Evolutionary conservation across 106 monocot species (phyloP).

Genomic region (Alisma plantagoaquatica): DNA sequence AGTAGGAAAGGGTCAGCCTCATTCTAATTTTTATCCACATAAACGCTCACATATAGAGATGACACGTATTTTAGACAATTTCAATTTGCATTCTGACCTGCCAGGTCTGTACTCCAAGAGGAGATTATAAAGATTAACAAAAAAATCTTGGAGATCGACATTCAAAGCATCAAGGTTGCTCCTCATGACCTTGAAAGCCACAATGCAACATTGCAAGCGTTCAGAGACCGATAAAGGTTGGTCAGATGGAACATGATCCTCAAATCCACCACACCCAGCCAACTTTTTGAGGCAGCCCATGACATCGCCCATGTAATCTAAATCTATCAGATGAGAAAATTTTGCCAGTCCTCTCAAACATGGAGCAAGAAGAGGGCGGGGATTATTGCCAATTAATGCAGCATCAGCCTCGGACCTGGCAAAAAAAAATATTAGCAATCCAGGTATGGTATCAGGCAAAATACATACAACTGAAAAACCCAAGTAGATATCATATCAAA

Average conservation of each 20-base stretch:
- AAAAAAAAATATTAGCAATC: conserved; percentile 2
- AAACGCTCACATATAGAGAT: no score
- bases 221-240: conserved; percentile 62
- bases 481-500: no score
- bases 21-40: no score
- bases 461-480: no score
- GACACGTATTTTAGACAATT: no score
- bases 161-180: conserved; percentile 95
- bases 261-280: conserved; percentile 31
- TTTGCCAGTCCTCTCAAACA: conserved; percentile 86
- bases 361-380: conserved; percentile 67
- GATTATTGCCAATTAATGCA: conserved; percentile 14
- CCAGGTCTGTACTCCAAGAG: conserved; percentile 79
- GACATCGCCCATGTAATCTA: conserved; percentile 87
- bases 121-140: conserved; percentile 81
- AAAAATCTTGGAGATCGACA: conserved; percentile 91
- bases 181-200: conserved; percentile 90
- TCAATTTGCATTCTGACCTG: no score
- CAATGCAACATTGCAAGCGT: conserved; percentile 89
- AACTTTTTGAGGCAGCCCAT: conserved; percentile 76
- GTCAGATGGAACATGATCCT: conserved; percentile 13
- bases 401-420: conserved; percentile 27
- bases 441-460: no score
- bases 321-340: conserved; percentile 93
- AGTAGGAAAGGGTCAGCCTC: no score